A percentile compares a stretch with the other conserved stretches of the same genome.
Evolutionary conservation across 352 stramenopile species (phyloP).

Genomic region (Pythium oligandrum): DNA sequence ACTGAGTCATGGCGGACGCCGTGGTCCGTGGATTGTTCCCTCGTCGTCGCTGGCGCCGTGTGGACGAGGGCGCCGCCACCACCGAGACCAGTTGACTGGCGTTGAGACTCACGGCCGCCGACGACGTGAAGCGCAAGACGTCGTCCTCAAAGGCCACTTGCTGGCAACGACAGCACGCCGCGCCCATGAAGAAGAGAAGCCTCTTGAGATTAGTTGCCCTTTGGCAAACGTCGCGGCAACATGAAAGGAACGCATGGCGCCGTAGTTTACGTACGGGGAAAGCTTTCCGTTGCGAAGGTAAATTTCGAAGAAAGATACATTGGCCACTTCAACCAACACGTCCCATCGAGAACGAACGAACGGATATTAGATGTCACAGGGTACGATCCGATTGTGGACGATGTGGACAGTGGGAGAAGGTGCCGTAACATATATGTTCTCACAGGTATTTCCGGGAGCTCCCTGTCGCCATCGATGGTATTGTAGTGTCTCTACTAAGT

Average conservation of each 20-base stretch:
- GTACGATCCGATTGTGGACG: too few species aligned
- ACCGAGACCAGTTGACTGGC: slow-evolving; percentile 22
- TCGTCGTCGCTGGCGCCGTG: too few species aligned
- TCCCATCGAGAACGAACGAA: background rate
- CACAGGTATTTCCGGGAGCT: slow-evolving; percentile 2
- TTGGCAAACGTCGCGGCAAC: too few species aligned
- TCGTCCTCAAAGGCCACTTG: slow-evolving; percentile 59
- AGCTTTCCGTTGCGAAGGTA: slow-evolving; percentile 12
- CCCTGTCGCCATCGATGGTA: slow-evolving; percentile 1
- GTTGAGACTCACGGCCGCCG: slow-evolving; percentile 13
- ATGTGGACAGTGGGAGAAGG: too few species aligned
- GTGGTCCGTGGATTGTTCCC: background rate
- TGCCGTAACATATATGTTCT: too few species aligned
- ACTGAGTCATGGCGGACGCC: slow-evolving; percentile 34
- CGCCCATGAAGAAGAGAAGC: slow-evolving; percentile 39
- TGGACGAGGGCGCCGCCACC: background rate
- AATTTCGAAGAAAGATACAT: slow-evolving; percentile 2
- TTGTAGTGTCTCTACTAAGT: slow-evolving; percentile 3
- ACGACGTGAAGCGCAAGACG: slow-evolving; percentile 30
- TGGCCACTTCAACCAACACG: slow-evolving; percentile 7
- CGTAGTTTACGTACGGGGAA: background rate
- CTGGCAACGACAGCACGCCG: slow-evolving; percentile 64
- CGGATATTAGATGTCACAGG: too few species aligned
- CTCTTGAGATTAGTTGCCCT: too few species aligned
- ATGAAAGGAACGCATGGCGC: background rate